phyloP scores from a whole-genome alignment of 257 asterid genomes.

The Solanum stenotomum region DNA sequence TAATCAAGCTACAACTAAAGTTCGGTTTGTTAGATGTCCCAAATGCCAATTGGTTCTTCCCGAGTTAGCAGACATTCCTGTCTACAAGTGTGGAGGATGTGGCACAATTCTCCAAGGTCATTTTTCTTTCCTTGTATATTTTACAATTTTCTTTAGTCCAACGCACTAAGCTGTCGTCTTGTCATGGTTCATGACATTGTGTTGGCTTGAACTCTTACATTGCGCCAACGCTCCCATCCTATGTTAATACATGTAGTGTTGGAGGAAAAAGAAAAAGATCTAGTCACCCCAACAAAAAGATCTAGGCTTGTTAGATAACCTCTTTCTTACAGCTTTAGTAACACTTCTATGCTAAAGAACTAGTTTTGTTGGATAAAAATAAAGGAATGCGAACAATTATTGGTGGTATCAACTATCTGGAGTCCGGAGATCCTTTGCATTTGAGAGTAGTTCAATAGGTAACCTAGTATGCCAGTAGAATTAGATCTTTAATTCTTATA shows the following conservation, averaged over 20 bases:
- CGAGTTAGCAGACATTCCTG: constrained; percentile 44
- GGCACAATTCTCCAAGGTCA: constrained; percentile 66
- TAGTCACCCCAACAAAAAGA: neutral
- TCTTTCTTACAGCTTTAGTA: neutral
- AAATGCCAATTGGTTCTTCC: constrained; percentile 49
- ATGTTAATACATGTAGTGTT: neutral
- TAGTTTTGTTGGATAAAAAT: neutral
- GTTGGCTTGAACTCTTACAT: neutral
- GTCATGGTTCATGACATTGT: neutral
- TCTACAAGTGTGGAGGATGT: constrained; percentile 86
- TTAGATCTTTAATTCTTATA: neutral
- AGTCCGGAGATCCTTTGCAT: neutral
- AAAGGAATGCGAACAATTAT: neutral
- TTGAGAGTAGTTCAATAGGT: neutral
- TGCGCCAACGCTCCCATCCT: neutral
- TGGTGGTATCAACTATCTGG: neutral
- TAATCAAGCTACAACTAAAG: constrained; percentile 29
- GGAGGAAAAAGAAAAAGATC: neutral
- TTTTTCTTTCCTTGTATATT: neutral
- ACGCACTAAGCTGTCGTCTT: neutral
- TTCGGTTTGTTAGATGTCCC: constrained; percentile 79
- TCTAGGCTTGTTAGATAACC: neutral
- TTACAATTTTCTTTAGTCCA: neutral
- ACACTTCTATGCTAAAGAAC: neutral
- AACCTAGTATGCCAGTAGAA: neutral